These are phyloP conservation scores for Hansenula sp. DNA, from an alignment of 1,139 yeast genomes.

Conservation along the genomic window DNA sequence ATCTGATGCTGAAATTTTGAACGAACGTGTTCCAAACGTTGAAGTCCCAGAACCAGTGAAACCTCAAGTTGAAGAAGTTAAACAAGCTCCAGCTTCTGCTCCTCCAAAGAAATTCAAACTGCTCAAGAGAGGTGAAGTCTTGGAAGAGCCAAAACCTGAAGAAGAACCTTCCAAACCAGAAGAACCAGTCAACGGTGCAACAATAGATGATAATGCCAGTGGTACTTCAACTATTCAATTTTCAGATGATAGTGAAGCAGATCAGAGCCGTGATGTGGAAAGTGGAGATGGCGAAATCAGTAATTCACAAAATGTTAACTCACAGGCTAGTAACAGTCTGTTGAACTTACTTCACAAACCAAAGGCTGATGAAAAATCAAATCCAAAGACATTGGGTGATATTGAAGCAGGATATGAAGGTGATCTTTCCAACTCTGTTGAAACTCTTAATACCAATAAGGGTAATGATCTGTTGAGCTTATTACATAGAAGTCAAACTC, in stretches of 20 bases:
- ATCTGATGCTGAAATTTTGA: constrained; percentile 15
- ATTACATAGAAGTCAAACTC: constrained; percentile 2
- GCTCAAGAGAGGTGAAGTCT: constrained; percentile 30
- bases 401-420: constrained; percentile 8
- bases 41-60: constrained; percentile 22
- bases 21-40: constrained; percentile 34
- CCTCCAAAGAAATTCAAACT: constrained; percentile 22
- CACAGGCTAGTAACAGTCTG: not conserved
- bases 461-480: not conserved
- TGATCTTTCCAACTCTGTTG: not conserved
- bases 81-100: constrained; percentile 4
- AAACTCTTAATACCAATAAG: no score
- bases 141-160: constrained; percentile 5
- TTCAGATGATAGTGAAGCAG: constrained; percentile 7
- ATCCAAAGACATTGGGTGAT: constrained; percentile 8
- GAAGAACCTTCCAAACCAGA: constrained; percentile 5
- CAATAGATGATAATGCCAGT: constrained; percentile 4
- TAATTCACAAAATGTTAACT: constrained; percentile 3
- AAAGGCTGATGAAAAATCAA: constrained; percentile 1
- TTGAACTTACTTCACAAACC: not conserved
- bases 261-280: no score
- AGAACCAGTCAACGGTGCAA: not conserved
- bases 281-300: constrained; percentile 1
- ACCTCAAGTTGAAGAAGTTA: not conserved
- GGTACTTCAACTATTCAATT: constrained; percentile 8